A percentile compares a stretch with the other conserved stretches of the same genome.
Evolutionary conservation across 352 stramenopile species (phyloP).

Genomic region (Ochromonadaceae sp.): DNA sequence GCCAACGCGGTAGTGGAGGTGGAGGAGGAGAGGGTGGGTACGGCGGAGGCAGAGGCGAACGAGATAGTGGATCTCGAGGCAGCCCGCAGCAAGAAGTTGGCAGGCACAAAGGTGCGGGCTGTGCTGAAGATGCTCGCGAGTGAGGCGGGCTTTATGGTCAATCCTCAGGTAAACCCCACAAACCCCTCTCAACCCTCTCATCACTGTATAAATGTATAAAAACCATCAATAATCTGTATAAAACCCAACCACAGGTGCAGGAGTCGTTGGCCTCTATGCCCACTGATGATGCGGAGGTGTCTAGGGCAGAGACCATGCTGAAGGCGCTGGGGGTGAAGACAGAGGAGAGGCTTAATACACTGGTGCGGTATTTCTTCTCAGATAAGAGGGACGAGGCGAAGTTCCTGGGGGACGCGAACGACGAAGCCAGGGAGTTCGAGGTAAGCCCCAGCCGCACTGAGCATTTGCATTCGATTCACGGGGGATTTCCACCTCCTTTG

Average conservation of each 20-base stretch:
- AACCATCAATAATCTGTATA: conserved; percentile 8
- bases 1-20: conserved; percentile 32
- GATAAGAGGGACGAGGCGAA: conserved; percentile 15
- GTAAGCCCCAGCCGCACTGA: too few relatives aligned
- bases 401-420: conserved; percentile 24
- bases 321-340: conserved; percentile 56
- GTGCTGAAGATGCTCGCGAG: conserved; percentile 61
- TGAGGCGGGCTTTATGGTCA: conserved; percentile 66
- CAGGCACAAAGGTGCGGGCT: conserved; percentile 57
- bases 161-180: conserved; percentile 44
- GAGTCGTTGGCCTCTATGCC: not conserved
- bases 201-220: not conserved
- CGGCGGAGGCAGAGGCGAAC: conserved; percentile 34
- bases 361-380: conserved; percentile 49
- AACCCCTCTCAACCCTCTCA: conserved; percentile 41
- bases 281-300: conserved; percentile 43
- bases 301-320: conserved; percentile 68
- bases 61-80: not conserved
- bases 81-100: conserved; percentile 32
- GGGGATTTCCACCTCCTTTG: too few relatives aligned
- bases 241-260: not conserved
- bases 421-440: too few relatives aligned
- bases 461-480: too few relatives aligned
- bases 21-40: not conserved
- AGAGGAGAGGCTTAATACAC: conserved; percentile 57